phyloP scores from a whole-genome alignment of 78 protist genomes.

The Protostelium mycophagum region DNA sequence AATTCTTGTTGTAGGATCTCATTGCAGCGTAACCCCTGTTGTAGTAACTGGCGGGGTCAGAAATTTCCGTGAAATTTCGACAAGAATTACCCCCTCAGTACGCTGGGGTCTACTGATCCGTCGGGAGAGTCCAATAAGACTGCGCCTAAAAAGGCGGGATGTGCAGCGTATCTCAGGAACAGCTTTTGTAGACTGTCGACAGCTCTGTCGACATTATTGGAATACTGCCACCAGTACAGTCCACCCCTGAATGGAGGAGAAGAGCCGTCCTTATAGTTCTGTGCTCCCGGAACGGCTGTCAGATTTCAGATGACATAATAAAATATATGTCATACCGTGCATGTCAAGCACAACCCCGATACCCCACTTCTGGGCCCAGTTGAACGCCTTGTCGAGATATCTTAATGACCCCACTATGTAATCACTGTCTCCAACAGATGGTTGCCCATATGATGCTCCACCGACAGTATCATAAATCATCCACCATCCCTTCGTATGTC shows the following conservation, averaged over 20 bases:
- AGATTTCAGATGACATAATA: not conserved
- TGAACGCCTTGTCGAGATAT: not conserved
- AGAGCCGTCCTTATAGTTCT: not conserved
- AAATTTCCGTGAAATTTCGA: too few species aligned
- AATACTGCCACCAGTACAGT: not conserved
- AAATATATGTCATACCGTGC: not conserved
- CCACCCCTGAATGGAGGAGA: not conserved
- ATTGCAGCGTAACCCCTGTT: too few species aligned
- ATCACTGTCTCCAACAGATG: not conserved
- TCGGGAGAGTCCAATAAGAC: not conserved
- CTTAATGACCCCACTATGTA: not conserved
- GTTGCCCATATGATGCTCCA: not conserved
- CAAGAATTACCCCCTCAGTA: too few species aligned
- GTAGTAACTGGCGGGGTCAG: too few species aligned
- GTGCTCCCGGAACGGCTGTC: not conserved
- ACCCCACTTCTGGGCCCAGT: not conserved
- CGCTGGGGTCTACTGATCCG: too few species aligned
- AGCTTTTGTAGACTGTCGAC: not conserved
- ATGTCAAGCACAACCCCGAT: not conserved
- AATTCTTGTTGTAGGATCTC: too few species aligned
- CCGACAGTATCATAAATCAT: not conserved
- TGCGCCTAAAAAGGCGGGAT: not conserved
- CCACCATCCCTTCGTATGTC: not conserved
- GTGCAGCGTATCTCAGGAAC: not conserved
- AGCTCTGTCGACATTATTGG: not conserved